Evolutionary conservation across 305 asterid genomes (phyloP).

Genomic region (Fraxinus paxiana): DNA sequence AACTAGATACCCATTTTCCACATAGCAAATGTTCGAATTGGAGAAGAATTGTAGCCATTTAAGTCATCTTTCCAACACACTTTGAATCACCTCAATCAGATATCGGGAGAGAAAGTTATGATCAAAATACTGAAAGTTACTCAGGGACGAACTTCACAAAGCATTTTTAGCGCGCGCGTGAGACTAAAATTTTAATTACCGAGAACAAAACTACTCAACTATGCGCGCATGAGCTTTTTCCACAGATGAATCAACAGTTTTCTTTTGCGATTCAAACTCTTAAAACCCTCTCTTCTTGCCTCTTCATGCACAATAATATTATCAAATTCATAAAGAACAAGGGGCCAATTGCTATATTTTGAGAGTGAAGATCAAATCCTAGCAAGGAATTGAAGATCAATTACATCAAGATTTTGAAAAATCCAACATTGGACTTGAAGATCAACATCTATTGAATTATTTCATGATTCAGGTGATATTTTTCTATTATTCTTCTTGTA

Average conservation of each 20-base stretch:
- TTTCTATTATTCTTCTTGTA: no score
- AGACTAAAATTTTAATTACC: no score
- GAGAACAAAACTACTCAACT: no score
- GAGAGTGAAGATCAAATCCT: neutral
- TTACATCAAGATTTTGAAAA: no score
- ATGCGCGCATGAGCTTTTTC: no score
- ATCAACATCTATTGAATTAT: no score
- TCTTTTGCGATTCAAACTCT: no score
- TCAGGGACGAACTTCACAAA: neutral
- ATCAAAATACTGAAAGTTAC: neutral
- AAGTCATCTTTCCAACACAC: neutral
- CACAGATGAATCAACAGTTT: no score
- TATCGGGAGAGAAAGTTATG: neutral
- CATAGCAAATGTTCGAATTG: neutral
- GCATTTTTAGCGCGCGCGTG: neutral
- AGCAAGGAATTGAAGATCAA: neutral
- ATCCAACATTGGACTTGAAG: no score
- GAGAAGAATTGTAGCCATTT: neutral
- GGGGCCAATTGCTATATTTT: neutral
- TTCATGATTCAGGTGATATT: no score
- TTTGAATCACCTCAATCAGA: neutral
- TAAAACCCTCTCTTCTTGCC: no score
- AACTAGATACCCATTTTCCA: neutral
- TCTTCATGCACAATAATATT: no score
- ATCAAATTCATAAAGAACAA: neutral